These are phyloP conservation scores for Penicillium frequentans DNA, from an alignment of 2,329 filamentous ascomycete species.

Conservation along the genomic window DNA sequence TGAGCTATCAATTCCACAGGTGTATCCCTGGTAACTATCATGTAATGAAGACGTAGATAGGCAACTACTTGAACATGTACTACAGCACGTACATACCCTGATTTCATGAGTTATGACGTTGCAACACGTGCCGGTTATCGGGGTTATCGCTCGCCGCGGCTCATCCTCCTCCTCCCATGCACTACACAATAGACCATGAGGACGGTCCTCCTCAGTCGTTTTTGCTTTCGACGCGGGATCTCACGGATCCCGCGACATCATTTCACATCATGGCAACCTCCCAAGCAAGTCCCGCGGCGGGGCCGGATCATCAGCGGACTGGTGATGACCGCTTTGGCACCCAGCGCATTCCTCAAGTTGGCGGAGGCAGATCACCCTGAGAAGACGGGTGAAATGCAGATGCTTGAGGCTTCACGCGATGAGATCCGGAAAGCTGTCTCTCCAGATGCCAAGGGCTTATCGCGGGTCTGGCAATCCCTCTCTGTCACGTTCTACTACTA, in stretches of 20 bases:
- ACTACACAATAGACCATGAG: conserved; percentile 45
- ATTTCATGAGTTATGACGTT: conserved; percentile 17
- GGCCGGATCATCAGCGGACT: conserved; percentile 29
- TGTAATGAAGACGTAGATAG: no score
- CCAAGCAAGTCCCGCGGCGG: conserved; percentile 19
- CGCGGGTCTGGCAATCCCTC: conserved; percentile 58
- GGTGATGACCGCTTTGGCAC: conserved; percentile 51
- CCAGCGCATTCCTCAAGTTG: conserved; percentile 60
- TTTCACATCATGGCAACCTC: conserved; percentile 27
- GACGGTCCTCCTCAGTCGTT: conserved; percentile 51
- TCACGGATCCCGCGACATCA: conserved; percentile 36
- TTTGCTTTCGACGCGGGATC: conserved; percentile 47
- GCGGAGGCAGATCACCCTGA: conserved; percentile 50
- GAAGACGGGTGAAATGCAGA: conserved; percentile 77
- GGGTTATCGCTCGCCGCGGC: background rate
- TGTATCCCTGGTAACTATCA: no score
- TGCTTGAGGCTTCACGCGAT: conserved; percentile 77
- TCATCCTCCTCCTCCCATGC: conserved; percentile 10
- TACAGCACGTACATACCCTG: no score
- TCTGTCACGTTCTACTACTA: conserved; percentile 66
- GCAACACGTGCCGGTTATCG: conserved; percentile 23
- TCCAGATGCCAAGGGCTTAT: conserved; percentile 61
- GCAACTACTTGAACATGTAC: no score
- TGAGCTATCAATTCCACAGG: no score
- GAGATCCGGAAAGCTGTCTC: conserved; percentile 73